A percentile compares a stretch with the other conserved stretches of the same genome.
phyloP scores from a whole-genome alignment of 2,329 filamentous ascomycete species.

The Salinomyces thailandicus region DNA sequence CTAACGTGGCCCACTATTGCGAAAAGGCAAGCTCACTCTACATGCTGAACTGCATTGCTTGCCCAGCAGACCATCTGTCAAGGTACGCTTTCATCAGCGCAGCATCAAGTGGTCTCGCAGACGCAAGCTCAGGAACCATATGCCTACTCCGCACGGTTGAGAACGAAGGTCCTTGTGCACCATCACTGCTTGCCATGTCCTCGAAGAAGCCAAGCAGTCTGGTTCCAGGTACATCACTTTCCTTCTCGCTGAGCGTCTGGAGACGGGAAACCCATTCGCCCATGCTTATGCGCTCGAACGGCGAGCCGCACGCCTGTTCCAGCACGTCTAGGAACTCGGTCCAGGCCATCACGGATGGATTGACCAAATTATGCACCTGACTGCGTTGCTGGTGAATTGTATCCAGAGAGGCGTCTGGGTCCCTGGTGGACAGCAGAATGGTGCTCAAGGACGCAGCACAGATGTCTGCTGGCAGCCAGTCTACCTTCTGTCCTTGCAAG shows the following conservation, averaged over 20 bases:
- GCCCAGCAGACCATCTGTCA: neutral
- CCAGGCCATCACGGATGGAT: neutral
- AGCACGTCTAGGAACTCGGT: neutral
- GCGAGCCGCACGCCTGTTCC: neutral
- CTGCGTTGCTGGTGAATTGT: neutral
- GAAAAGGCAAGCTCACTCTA: no score
- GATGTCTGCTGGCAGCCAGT: conserved; percentile 40
- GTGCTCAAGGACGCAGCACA: conserved; percentile 23
- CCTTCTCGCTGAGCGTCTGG: neutral
- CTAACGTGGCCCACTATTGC: no score
- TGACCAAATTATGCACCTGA: neutral
- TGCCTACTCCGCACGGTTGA: neutral
- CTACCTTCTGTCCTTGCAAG: conserved; percentile 28
- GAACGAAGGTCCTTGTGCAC: neutral
- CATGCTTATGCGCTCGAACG: neutral
- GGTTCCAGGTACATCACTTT: neutral
- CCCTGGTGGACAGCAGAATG: neutral
- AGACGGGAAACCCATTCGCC: neutral
- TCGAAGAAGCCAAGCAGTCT: conserved; percentile 3
- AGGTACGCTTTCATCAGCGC: neutral
- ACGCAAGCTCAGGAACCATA: neutral
- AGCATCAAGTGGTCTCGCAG: neutral
- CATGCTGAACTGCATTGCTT: no score
- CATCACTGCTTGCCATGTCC: conserved; percentile 1
- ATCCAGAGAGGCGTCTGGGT: neutral